These are phyloP conservation scores for Cordyceps javanica DNA, from an alignment of 2,329 filamentous ascomycete species.

Conservation along the genomic window DNA sequence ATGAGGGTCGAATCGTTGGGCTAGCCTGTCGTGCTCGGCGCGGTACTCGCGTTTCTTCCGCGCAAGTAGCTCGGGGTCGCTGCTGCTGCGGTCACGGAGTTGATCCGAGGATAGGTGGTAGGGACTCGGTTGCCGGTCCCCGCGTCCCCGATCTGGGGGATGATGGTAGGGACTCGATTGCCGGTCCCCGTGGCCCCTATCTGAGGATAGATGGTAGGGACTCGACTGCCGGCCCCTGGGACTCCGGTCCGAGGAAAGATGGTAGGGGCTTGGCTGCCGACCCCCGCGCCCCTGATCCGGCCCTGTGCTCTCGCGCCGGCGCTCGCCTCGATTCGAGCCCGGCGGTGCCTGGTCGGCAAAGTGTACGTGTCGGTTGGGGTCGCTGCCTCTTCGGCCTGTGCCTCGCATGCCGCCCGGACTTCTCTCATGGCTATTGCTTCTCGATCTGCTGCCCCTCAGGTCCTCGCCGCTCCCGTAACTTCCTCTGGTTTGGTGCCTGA, in stretches of 20 bases:
- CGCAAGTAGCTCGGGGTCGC: neutral
- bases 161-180: neutral
- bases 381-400: neutral
- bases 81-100: neutral
- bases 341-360: neutral
- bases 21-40: neutral
- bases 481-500: neutral
- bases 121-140: neutral
- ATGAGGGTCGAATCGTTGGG: neutral
- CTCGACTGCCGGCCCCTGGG: neutral
- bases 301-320: neutral
- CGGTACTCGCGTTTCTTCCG: neutral
- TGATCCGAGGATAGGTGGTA: neutral
- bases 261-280: neutral
- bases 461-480: neutral
- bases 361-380: neutral
- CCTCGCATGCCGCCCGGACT: too few species aligned
- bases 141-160: neutral
- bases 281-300: neutral
- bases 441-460: neutral
- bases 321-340: neutral
- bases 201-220: neutral
- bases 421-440: neutral
- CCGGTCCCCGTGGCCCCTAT: neutral
- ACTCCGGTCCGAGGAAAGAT: neutral